Percentiles rank a stretch among this genome's conserved stretches.
phyloP scores from a whole-genome alignment of 2,329 filamentous ascomycete species.

The Capronia americana region DNA sequence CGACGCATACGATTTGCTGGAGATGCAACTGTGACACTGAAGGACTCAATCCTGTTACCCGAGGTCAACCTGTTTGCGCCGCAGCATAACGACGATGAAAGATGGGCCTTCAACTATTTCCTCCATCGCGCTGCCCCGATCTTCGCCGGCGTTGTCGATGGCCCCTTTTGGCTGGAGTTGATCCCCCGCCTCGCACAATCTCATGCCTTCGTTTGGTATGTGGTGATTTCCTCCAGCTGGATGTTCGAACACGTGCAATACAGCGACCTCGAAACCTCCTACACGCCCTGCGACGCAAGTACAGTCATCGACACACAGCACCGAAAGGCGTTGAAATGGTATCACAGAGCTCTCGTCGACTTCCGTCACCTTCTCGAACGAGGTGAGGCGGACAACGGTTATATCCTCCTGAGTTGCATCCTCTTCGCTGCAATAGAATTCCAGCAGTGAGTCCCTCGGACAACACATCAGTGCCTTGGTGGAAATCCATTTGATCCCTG shows the following conservation, averaged over 20 bases:
- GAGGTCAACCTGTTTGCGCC: conserved; percentile 25
- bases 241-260: conserved; percentile 43
- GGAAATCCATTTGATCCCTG: neutral
- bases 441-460: conserved; percentile 32
- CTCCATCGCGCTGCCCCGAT: conserved; percentile 44
- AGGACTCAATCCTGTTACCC: conserved; percentile 24
- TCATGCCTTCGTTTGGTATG: conserved; percentile 49
- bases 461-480: neutral
- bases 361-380: conserved; percentile 21
- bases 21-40: conserved; percentile 1
- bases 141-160: conserved; percentile 46
- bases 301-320: conserved; percentile 17
- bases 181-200: conserved; percentile 47
- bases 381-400: conserved; percentile 19
- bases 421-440: conserved; percentile 37
- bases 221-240: conserved; percentile 47
- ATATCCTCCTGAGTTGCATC: conserved; percentile 35
- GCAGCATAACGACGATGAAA: conserved; percentile 38
- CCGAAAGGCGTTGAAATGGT: conserved; percentile 30
- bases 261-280: conserved; percentile 8
- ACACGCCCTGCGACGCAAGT: neutral
- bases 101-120: conserved; percentile 49
- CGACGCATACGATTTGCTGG: conserved; percentile 24
- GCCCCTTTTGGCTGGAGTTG: conserved; percentile 47
- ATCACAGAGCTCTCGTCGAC: conserved; percentile 28